Evolutionary conservation across 345 rosid genomes (phyloP).

Genomic region (Sonneratia caseolaris): DNA sequence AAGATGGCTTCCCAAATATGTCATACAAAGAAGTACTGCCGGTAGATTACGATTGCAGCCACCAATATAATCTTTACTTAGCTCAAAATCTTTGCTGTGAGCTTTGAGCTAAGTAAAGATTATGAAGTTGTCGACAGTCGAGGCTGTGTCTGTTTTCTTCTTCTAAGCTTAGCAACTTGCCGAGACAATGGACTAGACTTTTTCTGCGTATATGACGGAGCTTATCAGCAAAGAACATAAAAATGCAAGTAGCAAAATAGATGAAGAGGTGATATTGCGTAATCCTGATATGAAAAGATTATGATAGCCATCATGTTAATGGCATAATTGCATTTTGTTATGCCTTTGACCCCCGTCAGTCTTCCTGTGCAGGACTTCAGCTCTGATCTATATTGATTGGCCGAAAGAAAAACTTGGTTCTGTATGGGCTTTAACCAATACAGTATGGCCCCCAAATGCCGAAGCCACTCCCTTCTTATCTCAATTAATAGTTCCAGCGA

Average conservation of each 20-base stretch:
- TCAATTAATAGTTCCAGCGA: background rate
- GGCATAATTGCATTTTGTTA: no score
- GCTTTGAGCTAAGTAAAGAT: slow-evolving; percentile 31
- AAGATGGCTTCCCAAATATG: background rate
- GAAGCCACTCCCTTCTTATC: background rate
- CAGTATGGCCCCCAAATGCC: background rate
- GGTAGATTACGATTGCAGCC: slow-evolving; percentile 47
- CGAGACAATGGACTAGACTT: slow-evolving; percentile 23
- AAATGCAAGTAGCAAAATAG: no score
- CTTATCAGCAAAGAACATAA: no score
- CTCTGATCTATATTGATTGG: no score
- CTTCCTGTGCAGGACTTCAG: no score
- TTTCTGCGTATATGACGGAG: slow-evolving; percentile 24
- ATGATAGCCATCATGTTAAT: no score
- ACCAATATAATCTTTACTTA: slow-evolving; percentile 44
- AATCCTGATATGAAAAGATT: background rate
- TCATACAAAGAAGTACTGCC: slow-evolving; percentile 47
- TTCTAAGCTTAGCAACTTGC: slow-evolving; percentile 52
- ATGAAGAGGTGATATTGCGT: no score
- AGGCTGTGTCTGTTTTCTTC: slow-evolving; percentile 27
- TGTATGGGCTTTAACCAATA: no score
- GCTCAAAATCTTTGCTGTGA: slow-evolving; percentile 40
- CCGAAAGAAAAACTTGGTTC: no score
- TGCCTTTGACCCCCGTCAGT: background rate
- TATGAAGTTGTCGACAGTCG: slow-evolving; percentile 11